Evolutionary conservation across 1,139 yeast genomes (phyloP).

Genomic region (Barnettozyma hawaiiensis): DNA sequence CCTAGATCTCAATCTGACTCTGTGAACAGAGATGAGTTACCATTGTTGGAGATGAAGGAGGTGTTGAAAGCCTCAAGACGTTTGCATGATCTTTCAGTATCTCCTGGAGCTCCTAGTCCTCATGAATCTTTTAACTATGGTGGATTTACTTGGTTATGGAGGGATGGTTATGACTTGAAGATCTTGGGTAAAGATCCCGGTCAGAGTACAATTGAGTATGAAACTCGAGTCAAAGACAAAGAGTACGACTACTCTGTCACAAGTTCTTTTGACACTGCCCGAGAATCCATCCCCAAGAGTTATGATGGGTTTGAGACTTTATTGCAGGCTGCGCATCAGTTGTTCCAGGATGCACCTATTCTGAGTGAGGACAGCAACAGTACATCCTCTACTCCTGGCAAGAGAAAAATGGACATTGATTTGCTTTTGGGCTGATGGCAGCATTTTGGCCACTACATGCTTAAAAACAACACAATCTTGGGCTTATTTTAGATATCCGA

Average conservation of each 20-base stretch:
- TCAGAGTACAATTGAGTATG: not conserved
- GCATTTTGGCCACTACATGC: not conserved
- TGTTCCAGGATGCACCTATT: conserved; percentile 12
- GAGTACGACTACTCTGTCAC: not conserved
- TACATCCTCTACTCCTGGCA: conserved; percentile 1
- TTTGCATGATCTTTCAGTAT: conserved; percentile 22
- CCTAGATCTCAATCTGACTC: conserved; percentile 22
- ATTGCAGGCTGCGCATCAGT: conserved; percentile 23
- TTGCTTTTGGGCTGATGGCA: not conserved
- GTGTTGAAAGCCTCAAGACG: conserved; percentile 25
- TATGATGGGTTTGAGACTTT: conserved; percentile 21
- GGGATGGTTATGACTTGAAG: conserved; percentile 18
- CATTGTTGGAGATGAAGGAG: conserved; percentile 22
- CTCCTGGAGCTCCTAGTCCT: not conserved
- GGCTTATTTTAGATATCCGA: not conserved
- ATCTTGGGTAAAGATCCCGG: conserved; percentile 19
- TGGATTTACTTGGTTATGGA: conserved; percentile 25
- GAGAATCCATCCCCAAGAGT: conserved; percentile 17
- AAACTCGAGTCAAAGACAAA: not conserved
- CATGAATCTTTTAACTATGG: conserved; percentile 22
- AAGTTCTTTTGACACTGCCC: not conserved
- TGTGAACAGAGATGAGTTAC: not conserved
- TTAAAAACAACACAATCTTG: not conserved
- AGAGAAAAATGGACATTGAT: conserved; percentile 13
- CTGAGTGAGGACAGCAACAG: not conserved